These are phyloP conservation scores for Lipomyces sp. DNA, from an alignment of 805 yeast species.

Conservation along the genomic window DNA sequence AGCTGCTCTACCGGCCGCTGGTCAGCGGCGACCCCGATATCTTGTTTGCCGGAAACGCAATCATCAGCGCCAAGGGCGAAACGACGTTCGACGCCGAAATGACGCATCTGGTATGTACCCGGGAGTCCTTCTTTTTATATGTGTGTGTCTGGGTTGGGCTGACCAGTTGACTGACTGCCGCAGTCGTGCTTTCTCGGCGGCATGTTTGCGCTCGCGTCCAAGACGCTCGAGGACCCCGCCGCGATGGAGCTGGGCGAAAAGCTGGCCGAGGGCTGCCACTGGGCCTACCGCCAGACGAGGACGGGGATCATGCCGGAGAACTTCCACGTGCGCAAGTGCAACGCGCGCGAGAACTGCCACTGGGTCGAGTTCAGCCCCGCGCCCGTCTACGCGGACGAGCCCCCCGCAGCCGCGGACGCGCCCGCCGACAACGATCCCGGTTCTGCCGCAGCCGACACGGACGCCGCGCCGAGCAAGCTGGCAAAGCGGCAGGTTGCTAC, in stretches of 20 bases:
- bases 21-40: slow-evolving; percentile 44
- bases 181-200: slow-evolving; percentile 51
- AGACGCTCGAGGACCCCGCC: slow-evolving; percentile 40
- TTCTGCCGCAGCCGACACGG: too few relatives aligned
- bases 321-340: slow-evolving; percentile 36
- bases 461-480: slow-evolving; percentile 1
- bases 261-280: slow-evolving; percentile 50
- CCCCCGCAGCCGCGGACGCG: too few relatives aligned
- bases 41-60: slow-evolving; percentile 36
- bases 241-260: slow-evolving; percentile 45
- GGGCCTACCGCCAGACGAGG: slow-evolving; percentile 41
- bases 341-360: slow-evolving; percentile 11
- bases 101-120: slow-evolving; percentile 40
- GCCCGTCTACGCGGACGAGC: too few relatives aligned
- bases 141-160: background rate
- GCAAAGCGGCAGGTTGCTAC: slow-evolving; percentile 3
- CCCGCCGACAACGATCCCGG: too few relatives aligned
- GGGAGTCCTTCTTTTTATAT: slow-evolving; percentile 22
- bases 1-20: slow-evolving; percentile 47
- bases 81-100: slow-evolving; percentile 40
- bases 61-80: slow-evolving; percentile 22
- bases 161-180: too few relatives aligned
- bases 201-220: slow-evolving; percentile 50
- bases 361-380: too few relatives aligned
- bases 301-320: slow-evolving; percentile 48